Conservation (phyloP, 495 filamentous ascomycete genomes). For the Neurospora tetrasperma region DNA sequence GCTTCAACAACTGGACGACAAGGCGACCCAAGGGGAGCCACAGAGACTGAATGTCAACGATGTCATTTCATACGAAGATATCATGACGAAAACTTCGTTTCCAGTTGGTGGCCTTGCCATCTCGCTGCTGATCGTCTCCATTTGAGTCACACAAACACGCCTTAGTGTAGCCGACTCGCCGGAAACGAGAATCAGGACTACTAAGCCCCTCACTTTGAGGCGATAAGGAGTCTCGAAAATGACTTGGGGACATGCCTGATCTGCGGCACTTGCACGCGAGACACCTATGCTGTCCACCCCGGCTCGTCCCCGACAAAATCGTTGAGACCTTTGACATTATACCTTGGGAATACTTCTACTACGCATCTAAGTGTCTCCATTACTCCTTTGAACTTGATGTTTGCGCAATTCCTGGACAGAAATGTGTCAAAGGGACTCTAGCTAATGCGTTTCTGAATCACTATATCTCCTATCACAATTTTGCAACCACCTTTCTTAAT, state of each 20-base stretch:
- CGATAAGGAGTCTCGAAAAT: background rate
- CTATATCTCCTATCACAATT: too few species aligned
- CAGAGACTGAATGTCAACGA: background rate
- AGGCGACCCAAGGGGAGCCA: background rate
- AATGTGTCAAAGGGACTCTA: too few species aligned
- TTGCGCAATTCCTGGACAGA: too few species aligned
- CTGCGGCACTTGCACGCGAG: background rate
- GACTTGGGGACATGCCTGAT: background rate
- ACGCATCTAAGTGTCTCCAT: too few species aligned
- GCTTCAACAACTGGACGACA: background rate
- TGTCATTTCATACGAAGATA: background rate
- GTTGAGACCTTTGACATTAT: too few species aligned
- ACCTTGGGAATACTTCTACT: too few species aligned
- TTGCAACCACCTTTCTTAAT: too few species aligned
- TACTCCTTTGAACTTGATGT: too few species aligned
- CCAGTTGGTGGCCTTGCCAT: background rate
- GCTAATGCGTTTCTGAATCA: too few species aligned
- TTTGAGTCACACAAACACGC: background rate
- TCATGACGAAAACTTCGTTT: background rate
- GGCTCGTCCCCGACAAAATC: too few species aligned
- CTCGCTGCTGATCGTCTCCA: background rate
- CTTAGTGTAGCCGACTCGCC: background rate
- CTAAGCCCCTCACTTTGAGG: background rate
- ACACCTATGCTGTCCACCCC: background rate
- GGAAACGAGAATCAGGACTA: background rate